Conservation (phyloP, 371 early-diverging fungal genomes). For the Rhizopus delemar region DNA sequence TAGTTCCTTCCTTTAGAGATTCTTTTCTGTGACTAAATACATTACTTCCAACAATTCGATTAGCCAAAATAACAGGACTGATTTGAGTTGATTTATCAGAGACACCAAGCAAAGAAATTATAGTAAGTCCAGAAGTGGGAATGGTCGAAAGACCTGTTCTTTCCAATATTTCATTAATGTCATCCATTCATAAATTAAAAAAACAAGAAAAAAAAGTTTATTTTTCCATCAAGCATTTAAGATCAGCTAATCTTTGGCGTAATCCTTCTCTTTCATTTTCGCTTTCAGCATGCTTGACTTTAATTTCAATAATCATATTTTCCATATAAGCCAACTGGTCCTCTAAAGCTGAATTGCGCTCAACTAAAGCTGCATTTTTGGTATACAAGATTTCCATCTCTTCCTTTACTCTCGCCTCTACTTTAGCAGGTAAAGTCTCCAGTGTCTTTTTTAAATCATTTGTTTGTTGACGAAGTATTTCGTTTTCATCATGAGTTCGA, state of each 20-base stretch:
- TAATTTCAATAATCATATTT: slow-evolving; percentile 69
- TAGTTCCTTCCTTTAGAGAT: slow-evolving; percentile 7
- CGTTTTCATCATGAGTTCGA: slow-evolving; percentile 57
- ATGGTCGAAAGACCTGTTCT: slow-evolving; percentile 17
- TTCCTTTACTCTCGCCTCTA: slow-evolving; percentile 70
- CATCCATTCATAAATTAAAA: slow-evolving; percentile 3
- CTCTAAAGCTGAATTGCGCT: slow-evolving; percentile 72
- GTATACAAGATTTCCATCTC: slow-evolving; percentile 79
- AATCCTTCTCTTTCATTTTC: slow-evolving; percentile 73
- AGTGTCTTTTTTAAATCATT: slow-evolving; percentile 57
- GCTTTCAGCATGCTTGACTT: slow-evolving; percentile 71
- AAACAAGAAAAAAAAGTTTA: slow-evolving; percentile 4
- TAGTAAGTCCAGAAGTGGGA: slow-evolving; percentile 18
- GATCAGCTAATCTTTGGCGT: slow-evolving; percentile 61
- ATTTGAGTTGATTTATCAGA: slow-evolving; percentile 14
- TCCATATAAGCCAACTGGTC: slow-evolving; percentile 75
- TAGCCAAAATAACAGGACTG: slow-evolving; percentile 30
- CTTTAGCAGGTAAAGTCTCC: slow-evolving; percentile 55
- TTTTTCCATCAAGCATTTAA: slow-evolving; percentile 52
- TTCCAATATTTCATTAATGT: slow-evolving; percentile 26
- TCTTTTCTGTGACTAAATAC: slow-evolving; percentile 21
- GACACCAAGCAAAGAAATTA: slow-evolving; percentile 28
- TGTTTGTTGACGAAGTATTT: slow-evolving; percentile 62
- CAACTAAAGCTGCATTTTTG: slow-evolving; percentile 77
- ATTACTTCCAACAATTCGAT: slow-evolving; percentile 32